Evolutionary conservation across 768 basidiomycete species (phyloP).

Genomic region (Leucocoprinus birnbaumii): DNA sequence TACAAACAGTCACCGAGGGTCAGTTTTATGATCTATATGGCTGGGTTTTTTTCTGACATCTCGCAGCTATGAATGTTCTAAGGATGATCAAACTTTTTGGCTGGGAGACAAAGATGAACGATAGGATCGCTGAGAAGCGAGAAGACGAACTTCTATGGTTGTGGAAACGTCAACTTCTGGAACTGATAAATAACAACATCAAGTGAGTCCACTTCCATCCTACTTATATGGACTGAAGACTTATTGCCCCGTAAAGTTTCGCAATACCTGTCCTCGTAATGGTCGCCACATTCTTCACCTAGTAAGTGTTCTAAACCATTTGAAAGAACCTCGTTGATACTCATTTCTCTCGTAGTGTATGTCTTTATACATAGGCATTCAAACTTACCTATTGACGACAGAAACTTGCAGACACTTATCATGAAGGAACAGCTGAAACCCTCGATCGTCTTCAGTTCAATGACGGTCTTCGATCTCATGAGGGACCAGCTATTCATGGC

Average conservation of each 20-base stretch:
- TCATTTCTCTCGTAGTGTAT: slow-evolving; percentile 11
- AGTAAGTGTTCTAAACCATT: slow-evolving; percentile 29
- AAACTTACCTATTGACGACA: background rate
- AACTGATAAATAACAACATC: slow-evolving; percentile 42
- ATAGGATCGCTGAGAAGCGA: slow-evolving; percentile 54
- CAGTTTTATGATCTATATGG: slow-evolving; percentile 14
- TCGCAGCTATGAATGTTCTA: slow-evolving; percentile 48
- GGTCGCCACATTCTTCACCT: slow-evolving; percentile 59
- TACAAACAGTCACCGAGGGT: slow-evolving; percentile 64
- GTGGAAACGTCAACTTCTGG: slow-evolving; percentile 53
- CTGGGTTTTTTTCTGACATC: slow-evolving; percentile 5
- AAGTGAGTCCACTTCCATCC: slow-evolving; percentile 38
- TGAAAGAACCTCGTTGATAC: background rate
- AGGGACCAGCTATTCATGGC: slow-evolving; percentile 45
- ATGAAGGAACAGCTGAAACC: slow-evolving; percentile 35
- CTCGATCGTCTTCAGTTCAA: slow-evolving; percentile 47
- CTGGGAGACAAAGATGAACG: slow-evolving; percentile 57
- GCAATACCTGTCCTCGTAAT: slow-evolving; percentile 62
- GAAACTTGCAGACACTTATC: slow-evolving; percentile 28
- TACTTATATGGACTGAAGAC: background rate
- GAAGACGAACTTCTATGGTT: slow-evolving; percentile 59
- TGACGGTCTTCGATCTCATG: slow-evolving; percentile 66
- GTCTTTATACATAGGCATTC: background rate
- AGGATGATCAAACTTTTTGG: slow-evolving; percentile 75
- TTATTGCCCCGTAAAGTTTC: slow-evolving; percentile 31